phyloP scores from a whole-genome alignment of 768 basidiomycete species.

The Leccinellum rugosiceps region DNA sequence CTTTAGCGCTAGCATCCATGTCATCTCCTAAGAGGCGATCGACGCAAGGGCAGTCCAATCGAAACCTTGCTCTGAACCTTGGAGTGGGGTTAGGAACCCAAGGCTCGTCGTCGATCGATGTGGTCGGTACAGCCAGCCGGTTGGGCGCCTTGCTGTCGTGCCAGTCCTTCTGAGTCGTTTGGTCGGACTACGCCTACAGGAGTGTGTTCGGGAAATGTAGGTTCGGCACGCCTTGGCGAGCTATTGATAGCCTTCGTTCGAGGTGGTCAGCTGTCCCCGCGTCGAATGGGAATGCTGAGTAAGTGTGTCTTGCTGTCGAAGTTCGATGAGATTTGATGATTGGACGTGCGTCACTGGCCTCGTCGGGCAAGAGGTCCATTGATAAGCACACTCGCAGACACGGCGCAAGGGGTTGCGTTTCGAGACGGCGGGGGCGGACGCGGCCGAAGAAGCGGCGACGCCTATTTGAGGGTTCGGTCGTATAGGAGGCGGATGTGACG shows the following conservation, averaged over 20 bases:
- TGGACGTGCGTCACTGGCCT: not conserved
- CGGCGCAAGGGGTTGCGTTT: conserved; percentile 1
- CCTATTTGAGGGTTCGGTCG: conserved; percentile 4
- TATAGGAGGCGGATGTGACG: conserved; percentile 7
- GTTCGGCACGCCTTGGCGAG: not conserved
- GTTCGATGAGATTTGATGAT: not conserved
- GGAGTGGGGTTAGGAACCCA: not conserved
- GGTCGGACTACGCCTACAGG: not conserved
- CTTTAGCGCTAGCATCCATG: not conserved
- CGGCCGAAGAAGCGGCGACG: not conserved
- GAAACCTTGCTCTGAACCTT: not conserved
- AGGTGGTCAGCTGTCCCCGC: not conserved
- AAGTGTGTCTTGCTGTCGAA: not conserved
- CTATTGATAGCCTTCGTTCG: not conserved
- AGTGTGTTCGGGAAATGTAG: not conserved
- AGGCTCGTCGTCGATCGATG: not conserved
- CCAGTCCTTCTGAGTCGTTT: no score
- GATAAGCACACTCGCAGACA: not conserved
- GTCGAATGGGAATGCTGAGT: not conserved
- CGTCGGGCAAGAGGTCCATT: not conserved
- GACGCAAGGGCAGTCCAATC: not conserved
- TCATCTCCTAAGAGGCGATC: no score
- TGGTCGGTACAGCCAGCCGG: conserved; percentile 36
- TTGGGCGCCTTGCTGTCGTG: no score
- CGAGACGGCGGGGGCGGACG: not conserved